Percentiles rank a stretch among this genome's conserved stretches.
These are phyloP conservation scores for Termitomyces sp. DNA, from an alignment of 768 basidiomycete species.

Conservation along the genomic window DNA sequence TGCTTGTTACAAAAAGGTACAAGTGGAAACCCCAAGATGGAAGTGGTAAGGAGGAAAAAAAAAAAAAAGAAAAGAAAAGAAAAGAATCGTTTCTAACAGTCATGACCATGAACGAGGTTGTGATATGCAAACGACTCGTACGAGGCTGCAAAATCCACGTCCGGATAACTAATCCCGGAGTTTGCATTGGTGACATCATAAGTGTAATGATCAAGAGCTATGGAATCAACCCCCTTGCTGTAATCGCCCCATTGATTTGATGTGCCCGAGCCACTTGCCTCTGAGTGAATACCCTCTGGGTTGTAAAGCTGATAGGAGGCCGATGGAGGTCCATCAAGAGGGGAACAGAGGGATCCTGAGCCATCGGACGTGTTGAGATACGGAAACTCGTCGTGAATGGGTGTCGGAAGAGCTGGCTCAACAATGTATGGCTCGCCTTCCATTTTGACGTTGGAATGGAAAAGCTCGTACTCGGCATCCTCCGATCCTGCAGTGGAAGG, in stretches of 20 bases:
- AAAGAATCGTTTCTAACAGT: constrained; percentile 1
- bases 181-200: constrained; percentile 9
- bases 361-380: constrained; percentile 19
- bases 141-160: constrained; percentile 11
- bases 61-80: neutral
- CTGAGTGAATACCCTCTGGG: constrained; percentile 10
- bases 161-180: constrained; percentile 12
- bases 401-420: constrained; percentile 9
- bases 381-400: constrained; percentile 23
- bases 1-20: constrained; percentile 6
- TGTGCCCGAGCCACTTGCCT: constrained; percentile 17
- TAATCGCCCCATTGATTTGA: constrained; percentile 19
- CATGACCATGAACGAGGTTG: constrained; percentile 10
- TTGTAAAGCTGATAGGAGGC: constrained; percentile 11
- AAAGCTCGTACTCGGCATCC: constrained; percentile 11
- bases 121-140: constrained; percentile 11
- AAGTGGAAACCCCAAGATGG: neutral
- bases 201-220: constrained; percentile 11
- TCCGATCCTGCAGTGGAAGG: constrained; percentile 18
- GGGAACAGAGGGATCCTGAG: constrained; percentile 25
- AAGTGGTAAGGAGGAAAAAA: no score
- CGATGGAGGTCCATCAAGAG: constrained; percentile 19
- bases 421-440: constrained; percentile 12
- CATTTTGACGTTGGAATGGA: constrained; percentile 8
- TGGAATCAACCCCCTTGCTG: constrained; percentile 12